Base-by-base conservation (phyloP, 2,329 filamentous ascomycete genomes). In the Gnomoniopsis sp. region DNA sequence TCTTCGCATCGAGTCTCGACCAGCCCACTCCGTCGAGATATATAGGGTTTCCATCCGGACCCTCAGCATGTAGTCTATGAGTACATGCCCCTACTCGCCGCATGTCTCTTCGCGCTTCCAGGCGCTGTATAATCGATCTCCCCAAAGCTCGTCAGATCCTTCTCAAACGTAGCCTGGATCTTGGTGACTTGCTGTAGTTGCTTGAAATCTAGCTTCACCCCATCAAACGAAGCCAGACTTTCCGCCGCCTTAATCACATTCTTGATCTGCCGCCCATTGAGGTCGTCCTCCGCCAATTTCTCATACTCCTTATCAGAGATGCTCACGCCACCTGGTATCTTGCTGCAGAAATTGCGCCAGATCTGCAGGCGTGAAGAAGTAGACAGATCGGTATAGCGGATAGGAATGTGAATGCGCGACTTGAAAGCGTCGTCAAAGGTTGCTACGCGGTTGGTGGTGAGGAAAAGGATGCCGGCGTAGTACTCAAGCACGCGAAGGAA, bases 401-500 rank as follows among this genome's bases (percentile, higher is more conserved):
- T 65, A 14, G 66, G 67, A 19, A 73, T 67, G 58, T 75, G 72
- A 36, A 75, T 72, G 0, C 73, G 67, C 3, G 73, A 75, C 62
- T 67, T 69, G 62, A 75, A 75, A 0, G 75, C 75, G 49, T 75
- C 73, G 54, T 78, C 75, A 26, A 78, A 70, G 6, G 67, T 65
- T 2, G 73, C 70, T 8, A 77, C 72, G 17, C 73, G 71, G 62
- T 77, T 78, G 7, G 75, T 78, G 1, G 75, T 78, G 21, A 77
- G 67, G 63, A 72, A 74, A 3, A 75, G 65, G 51, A 75, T 72
- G 3, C 74, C 74, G 1, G 62, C 58, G 53, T 73, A 74, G 63
- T 74, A 74, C 61, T 74, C 72, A 1, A 75, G 59, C 0, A 71
- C 65, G 2, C 70, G 67, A 47, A 62, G 38, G 23, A 62, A 62